phyloP scores from a whole-genome alignment of 257 asterid species.

The Galeopsis tetrahit region DNA sequence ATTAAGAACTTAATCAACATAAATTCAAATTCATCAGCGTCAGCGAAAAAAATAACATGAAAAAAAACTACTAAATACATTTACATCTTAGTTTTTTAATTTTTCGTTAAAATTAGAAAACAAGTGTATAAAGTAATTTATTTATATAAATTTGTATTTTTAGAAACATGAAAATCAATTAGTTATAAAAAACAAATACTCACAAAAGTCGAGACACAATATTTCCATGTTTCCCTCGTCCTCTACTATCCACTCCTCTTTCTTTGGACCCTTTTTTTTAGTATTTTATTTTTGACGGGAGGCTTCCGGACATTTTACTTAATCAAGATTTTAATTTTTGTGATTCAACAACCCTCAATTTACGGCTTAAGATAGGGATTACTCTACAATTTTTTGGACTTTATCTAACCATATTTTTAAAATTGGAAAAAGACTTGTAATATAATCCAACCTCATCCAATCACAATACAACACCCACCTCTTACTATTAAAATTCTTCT shows the following conservation, averaged over 20 bases:
- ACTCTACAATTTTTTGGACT: conserved; percentile 27
- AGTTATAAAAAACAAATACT: neutral
- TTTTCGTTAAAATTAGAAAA: too few relatives aligned
- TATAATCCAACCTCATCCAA: conserved; percentile 35
- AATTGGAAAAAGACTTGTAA: neutral
- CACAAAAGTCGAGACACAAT: conserved; percentile 28
- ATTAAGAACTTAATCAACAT: too few relatives aligned
- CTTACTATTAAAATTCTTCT: neutral
- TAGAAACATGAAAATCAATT: neutral
- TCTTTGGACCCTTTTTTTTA: conserved; percentile 9
- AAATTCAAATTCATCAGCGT: too few relatives aligned
- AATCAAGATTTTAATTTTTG: neutral
- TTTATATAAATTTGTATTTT: too few relatives aligned
- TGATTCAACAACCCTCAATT: conserved; percentile 47
- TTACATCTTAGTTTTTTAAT: too few relatives aligned
- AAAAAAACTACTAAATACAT: too few relatives aligned
- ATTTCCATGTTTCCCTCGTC: conserved; percentile 57
- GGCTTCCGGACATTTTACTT: conserved; percentile 14
- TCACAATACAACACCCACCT: conserved; percentile 4
- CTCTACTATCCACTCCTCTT: conserved; percentile 28
- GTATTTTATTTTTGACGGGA: too few relatives aligned
- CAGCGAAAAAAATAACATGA: too few relatives aligned
- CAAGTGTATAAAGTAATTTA: too few relatives aligned
- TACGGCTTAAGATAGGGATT: conserved; percentile 51
- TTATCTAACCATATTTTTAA: conserved; percentile 26